Evolutionary conservation across 495 filamentous ascomycete genomes (phyloP).

Genomic region (Penicillium robsamsonii): DNA sequence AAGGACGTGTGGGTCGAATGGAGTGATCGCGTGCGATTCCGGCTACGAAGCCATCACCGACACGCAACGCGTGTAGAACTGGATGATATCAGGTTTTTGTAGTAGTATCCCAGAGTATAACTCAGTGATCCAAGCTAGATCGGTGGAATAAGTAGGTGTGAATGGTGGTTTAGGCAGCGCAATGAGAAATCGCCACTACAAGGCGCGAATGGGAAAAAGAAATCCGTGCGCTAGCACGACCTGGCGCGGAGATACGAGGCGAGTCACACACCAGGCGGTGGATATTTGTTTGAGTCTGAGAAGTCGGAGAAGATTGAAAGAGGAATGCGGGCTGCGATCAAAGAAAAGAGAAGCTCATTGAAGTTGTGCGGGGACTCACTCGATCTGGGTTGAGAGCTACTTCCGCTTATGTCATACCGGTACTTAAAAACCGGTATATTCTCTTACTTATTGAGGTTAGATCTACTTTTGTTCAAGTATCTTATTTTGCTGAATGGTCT

Average conservation of each 20-base stretch:
- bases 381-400: constrained; percentile 8
- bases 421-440: background rate
- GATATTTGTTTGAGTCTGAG: background rate
- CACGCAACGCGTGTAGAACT: constrained; percentile 26
- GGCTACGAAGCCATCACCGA: constrained; percentile 39
- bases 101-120: background rate
- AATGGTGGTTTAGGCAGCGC: constrained; percentile 6
- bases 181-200: constrained; percentile 21
- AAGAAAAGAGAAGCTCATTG: constrained; percentile 13
- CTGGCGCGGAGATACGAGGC: constrained; percentile 15
- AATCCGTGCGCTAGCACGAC: constrained; percentile 20
- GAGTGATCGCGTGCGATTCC: constrained; percentile 29
- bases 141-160: background rate
- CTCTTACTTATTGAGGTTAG: background rate
- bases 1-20: constrained; percentile 13
- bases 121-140: background rate
- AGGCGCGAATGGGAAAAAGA: constrained; percentile 15
- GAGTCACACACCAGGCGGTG: constrained; percentile 11
- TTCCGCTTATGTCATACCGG: constrained; percentile 14
- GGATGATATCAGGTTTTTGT: background rate
- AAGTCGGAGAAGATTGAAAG: background rate
- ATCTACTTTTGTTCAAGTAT: background rate
- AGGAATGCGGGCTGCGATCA: constrained; percentile 4
- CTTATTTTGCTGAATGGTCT: background rate
- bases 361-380: constrained; percentile 15